Conservation (phyloP, 495 filamentous ascomycete genomes). For the Hypoxylon cercidicola region DNA sequence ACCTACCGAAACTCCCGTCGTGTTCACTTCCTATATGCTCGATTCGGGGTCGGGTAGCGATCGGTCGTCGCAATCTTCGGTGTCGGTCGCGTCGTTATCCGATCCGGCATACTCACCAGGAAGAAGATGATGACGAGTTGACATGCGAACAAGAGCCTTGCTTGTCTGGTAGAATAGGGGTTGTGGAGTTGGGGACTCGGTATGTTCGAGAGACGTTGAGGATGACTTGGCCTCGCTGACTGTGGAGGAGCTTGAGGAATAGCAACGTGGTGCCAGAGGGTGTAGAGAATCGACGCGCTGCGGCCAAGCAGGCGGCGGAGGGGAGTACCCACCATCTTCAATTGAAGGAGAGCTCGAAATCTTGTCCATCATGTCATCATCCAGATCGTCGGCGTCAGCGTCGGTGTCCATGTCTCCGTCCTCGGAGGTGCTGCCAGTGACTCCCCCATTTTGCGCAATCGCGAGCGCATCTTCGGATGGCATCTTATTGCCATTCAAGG, state of each 20-base stretch:
- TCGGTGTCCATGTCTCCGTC: conserved; percentile 75
- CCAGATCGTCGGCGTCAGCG: conserved; percentile 72
- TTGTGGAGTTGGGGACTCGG: conserved; percentile 58
- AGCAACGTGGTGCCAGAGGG: conserved; percentile 42
- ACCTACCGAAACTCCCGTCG: conserved; percentile 6
- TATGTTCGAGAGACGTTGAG: conserved; percentile 64
- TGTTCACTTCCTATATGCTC: conserved; percentile 28
- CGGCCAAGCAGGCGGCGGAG: conserved; percentile 50
- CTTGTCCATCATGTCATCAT: conserved; percentile 95
- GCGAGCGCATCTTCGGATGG: conserved; percentile 64
- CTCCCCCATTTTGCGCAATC: conserved; percentile 64
- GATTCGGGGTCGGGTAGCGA: conserved; percentile 24
- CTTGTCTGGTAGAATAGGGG: conserved; percentile 47
- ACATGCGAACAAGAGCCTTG: conserved; percentile 47
- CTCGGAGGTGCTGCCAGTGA: conserved; percentile 66
- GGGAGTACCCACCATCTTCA: conserved; percentile 87
- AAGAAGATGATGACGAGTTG: conserved; percentile 67
- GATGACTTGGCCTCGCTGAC: conserved; percentile 57
- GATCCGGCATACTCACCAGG: conserved; percentile 64
- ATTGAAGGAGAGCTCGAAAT: conserved; percentile 98
- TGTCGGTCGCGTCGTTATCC: conserved; percentile 37
- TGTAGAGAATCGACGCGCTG: conserved; percentile 53
- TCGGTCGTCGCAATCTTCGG: conserved; percentile 40
- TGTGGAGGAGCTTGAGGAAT: conserved; percentile 40
- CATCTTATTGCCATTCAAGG: conserved; percentile 60